Base-by-base conservation (phyloP, 78 protist species). In the Fonticula alba region DNA sequence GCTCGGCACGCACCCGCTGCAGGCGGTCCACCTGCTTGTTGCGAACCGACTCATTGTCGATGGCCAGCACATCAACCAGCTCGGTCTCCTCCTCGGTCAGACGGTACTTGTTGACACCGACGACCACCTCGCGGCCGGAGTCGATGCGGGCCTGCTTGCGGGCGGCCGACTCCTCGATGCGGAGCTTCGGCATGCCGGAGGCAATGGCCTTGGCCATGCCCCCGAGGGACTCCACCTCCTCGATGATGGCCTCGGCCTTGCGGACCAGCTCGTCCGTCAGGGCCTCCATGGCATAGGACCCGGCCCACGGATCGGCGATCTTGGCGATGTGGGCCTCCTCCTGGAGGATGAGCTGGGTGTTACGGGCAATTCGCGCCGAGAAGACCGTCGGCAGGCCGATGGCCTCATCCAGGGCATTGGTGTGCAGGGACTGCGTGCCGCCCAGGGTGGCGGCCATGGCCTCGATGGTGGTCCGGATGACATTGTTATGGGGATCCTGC, bases 391-490 rank as follows among this genome's bases (percentile, higher is more conserved):
- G 98, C 52, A 94, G 86, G 14, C 95, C 72, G 19, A 93, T 67
- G 22, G 98, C 98, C 54, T 91, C 93, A 61, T 85, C 88, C 2
- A 86, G 59, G 41, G 88, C 62, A 69, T 86, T 86, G 7, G 90
- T 89, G 79, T 93, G 95, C 33, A 93, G 78, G 24, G 80, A 64
- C 77, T 94, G 98, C 22, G 95, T 87, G 36, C 96, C 95, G n/a
- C 68, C 98, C 29, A 91, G 70, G 29, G 77, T 81, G 5, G 98
- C 96, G 4, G 97, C 93, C 93, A 94, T 86, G 3, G 97, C 98
- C 66, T 94, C 98, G 27, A 94, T 73, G 3, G 98, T 94, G 19
- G 98, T 94, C 57, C 98, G 84, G 60, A 94, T 66, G 40, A 93
- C 70, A 75, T 89, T 89, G 79, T 89, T 86, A 72, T 74, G 81